Conservation (phyloP, 2,329 filamentous ascomycete species). For the Lasiodiplodia gonubiensis region DNA sequence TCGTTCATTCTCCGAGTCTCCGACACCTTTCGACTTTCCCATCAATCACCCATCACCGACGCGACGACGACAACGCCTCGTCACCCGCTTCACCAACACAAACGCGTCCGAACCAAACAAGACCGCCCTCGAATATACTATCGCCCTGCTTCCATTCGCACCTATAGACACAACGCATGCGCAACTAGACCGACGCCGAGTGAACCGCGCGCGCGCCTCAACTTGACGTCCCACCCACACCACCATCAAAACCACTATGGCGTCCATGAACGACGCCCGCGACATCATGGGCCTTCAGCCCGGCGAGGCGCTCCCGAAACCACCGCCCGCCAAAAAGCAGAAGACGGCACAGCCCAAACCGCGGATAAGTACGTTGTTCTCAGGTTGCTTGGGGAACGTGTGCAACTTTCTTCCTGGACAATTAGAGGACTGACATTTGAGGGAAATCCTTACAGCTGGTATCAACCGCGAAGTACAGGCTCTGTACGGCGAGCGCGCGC, state of each 20-base stretch:
- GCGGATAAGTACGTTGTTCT: constrained; percentile 11
- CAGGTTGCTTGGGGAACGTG: too few species aligned
- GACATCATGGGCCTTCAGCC: constrained; percentile 33
- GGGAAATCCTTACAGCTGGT: constrained; percentile 38
- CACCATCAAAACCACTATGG: constrained; percentile 28
- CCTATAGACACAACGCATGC: background rate
- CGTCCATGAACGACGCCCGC: constrained; percentile 32
- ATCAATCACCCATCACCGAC: background rate
- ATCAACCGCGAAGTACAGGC: constrained; percentile 50
- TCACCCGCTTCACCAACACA: background rate
- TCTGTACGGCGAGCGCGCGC: constrained; percentile 48
- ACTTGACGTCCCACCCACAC: background rate
- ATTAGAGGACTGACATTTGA: constrained; percentile 1
- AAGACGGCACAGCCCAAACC: constrained; percentile 26
- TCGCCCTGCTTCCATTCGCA: background rate
- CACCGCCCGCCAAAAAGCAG: constrained; percentile 28
- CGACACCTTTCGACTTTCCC: constrained; percentile 6
- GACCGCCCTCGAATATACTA: background rate
- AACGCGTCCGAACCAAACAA: background rate
- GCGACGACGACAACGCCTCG: background rate
- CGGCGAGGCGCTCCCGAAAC: constrained; percentile 23
- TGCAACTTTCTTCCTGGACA: too few species aligned
- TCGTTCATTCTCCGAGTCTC: background rate
- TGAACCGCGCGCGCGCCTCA: background rate
- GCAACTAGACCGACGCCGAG: background rate